phyloP scores from a whole-genome alignment of 805 yeast species.

The Saturnispora silvae region DNA sequence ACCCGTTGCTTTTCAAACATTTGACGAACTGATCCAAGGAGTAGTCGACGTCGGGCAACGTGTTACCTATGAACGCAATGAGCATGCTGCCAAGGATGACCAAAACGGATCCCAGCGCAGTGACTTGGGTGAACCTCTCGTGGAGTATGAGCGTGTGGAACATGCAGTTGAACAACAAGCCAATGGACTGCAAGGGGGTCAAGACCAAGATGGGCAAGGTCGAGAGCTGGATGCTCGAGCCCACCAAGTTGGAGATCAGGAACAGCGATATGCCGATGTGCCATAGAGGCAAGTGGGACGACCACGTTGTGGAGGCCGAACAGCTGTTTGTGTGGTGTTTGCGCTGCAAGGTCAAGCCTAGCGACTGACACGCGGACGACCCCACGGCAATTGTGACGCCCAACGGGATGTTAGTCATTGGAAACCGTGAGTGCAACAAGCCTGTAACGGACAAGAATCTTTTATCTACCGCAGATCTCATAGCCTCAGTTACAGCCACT shows the following conservation, averaged over 20 bases:
- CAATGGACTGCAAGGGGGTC: slow-evolving; percentile 78
- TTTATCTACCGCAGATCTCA: too few relatives aligned
- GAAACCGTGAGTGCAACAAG: background rate
- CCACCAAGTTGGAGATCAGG: slow-evolving; percentile 63
- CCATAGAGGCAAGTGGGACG: slow-evolving; percentile 45
- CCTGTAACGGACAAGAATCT: too few relatives aligned
- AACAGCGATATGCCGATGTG: slow-evolving; percentile 62
- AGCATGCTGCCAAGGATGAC: slow-evolving; percentile 67
- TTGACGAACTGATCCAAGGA: slow-evolving; percentile 35
- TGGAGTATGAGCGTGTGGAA: slow-evolving; percentile 57
- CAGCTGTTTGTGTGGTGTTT: too few relatives aligned
- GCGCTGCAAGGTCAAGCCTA: slow-evolving; percentile 4
- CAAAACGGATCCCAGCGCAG: slow-evolving; percentile 54
- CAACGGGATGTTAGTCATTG: slow-evolving; percentile 3
- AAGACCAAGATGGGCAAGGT: slow-evolving; percentile 72
- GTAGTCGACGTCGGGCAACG: slow-evolving; percentile 42
- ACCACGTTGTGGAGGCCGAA: too few relatives aligned
- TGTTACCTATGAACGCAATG: slow-evolving; percentile 73
- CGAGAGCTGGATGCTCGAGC: slow-evolving; percentile 74
- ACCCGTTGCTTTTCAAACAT: slow-evolving; percentile 34
- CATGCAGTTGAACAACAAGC: slow-evolving; percentile 76
- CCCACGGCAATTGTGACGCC: slow-evolving; percentile 4
- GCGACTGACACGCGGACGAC: slow-evolving; percentile 5
- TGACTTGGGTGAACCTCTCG: slow-evolving; percentile 51
- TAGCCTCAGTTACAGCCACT: too few relatives aligned